Evolutionary conservation across 2,329 filamentous ascomycete genomes (phyloP).

Genomic region (Ilyonectria sp.): DNA sequence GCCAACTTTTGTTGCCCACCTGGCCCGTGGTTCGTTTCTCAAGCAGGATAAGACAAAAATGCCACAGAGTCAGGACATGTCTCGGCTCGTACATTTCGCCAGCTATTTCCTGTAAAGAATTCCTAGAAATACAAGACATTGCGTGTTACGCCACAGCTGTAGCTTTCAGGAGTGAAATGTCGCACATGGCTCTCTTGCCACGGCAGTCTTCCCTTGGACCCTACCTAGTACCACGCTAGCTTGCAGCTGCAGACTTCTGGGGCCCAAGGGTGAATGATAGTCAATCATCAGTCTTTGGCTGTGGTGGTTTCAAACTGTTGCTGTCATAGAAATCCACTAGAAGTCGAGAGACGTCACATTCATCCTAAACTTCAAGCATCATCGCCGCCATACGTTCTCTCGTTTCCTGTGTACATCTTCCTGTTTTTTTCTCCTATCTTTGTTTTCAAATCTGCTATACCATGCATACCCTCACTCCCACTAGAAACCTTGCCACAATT

Average conservation of each 20-base stretch:
- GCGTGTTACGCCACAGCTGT: neutral
- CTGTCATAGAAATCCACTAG: slow-evolving; percentile 2
- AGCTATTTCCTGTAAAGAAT: too few relatives aligned
- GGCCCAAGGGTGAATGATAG: neutral
- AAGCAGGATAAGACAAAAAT: neutral
- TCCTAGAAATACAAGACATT: too few relatives aligned
- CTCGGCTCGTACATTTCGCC: too few relatives aligned
- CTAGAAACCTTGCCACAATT: neutral
- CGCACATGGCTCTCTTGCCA: neutral
- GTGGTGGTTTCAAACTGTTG: neutral
- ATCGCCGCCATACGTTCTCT: neutral
- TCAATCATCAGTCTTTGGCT: neutral
- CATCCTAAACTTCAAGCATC: neutral
- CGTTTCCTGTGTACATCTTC: neutral
- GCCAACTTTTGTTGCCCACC: neutral
- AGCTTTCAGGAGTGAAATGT: neutral
- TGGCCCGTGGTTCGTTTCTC: neutral
- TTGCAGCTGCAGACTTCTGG: neutral
- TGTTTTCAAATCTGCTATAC: neutral
- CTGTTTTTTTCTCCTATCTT: neutral
- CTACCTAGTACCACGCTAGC: neutral
- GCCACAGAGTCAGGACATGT: neutral
- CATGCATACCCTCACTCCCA: neutral
- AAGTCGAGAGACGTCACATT: slow-evolving; percentile 1
- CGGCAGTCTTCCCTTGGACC: neutral